Evolutionary conservation across 1,139 yeast species (phyloP), one percentile per base, ranked within the genome.

Genomic region (Sugiyamaella japonica): DNA sequence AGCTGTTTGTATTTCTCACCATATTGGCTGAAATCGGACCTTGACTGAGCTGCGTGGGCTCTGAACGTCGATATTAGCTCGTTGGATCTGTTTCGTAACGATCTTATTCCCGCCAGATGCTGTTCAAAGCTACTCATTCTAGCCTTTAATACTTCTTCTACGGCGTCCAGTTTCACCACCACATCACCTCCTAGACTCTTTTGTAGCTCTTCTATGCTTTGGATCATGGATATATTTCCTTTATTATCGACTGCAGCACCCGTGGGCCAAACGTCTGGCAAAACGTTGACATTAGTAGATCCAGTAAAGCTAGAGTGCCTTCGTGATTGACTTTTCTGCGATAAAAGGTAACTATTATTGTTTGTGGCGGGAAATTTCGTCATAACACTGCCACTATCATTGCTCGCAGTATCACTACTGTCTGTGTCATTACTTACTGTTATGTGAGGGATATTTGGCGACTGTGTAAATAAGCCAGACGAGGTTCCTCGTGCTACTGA

Each of bases 151-250:
- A 52, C 53, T 12, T 49, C 53, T 31, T 60, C 63, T 1, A 59
- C 44, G n/a, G 53, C 37, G 29, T 62, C 63, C 7, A 63, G 52
- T 17, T 56, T 50, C 36, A 57, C 49, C 2, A 63, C 60, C 3
- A 63, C 61, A 40, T 63, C 65, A 20, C 58, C 47, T 12, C 57
- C 50, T n/a, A 63, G 55, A 37, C 56, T 56, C 34, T 56, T 47
- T 46, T 57, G 59, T 37, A 63, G 44, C 12, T 56, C 54, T 36
- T 39, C 52, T 13, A 62, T 59, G 13, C 61, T 59, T 20, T 61
- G 58, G 7, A 52, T 56, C 50, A 60, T 37, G 9, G 59, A 52
- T 10, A 47, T 36, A 15, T 50, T 47, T n/a, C 52, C 43, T 9
- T 31, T 48, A 13, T 12, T 39, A 34, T 48, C 49, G 37, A 25